phyloP scores from a whole-genome alignment of 148 eudicot species.

The Rhododendron henanense region DNA sequence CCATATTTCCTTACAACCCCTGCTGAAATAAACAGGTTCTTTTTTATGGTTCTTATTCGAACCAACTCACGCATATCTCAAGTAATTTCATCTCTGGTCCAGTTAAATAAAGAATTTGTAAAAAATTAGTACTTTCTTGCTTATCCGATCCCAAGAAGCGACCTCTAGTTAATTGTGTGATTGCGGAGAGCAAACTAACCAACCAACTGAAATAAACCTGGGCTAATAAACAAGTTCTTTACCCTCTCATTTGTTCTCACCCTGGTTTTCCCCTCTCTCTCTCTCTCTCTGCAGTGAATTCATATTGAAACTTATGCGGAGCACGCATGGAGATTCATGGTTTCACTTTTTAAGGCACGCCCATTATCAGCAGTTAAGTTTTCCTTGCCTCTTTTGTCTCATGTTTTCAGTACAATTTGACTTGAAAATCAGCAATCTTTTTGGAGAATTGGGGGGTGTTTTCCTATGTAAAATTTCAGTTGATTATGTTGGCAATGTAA shows the following conservation, averaged over 20 bases:
- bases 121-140: too few relatives aligned
- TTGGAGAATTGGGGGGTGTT: not conserved
- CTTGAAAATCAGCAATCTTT: not conserved
- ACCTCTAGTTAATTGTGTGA: too few relatives aligned
- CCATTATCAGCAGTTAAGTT: conserved; percentile 10
- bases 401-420: not conserved
- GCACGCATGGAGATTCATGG: conserved; percentile 7
- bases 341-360: not conserved
- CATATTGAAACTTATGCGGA: not conserved
- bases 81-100: too few relatives aligned
- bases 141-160: too few relatives aligned
- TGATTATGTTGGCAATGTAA: not conserved
- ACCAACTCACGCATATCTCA: rapidly evolving
- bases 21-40: not conserved
- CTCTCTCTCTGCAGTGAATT: not conserved
- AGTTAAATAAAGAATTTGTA: too few relatives aligned
- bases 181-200: not conserved
- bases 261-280: not conserved
- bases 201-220: not conserved
- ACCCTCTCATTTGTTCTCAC: not conserved
- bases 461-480: not conserved
- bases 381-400: not conserved
- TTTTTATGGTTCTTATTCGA: not conserved
- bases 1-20: not conserved
- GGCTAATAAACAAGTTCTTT: not conserved